Percentiles rank a stretch among this genome's conserved stretches.
Conservation (phyloP, 2,329 filamentous ascomycete species). For the Neopestalotiopsis sp. region DNA sequence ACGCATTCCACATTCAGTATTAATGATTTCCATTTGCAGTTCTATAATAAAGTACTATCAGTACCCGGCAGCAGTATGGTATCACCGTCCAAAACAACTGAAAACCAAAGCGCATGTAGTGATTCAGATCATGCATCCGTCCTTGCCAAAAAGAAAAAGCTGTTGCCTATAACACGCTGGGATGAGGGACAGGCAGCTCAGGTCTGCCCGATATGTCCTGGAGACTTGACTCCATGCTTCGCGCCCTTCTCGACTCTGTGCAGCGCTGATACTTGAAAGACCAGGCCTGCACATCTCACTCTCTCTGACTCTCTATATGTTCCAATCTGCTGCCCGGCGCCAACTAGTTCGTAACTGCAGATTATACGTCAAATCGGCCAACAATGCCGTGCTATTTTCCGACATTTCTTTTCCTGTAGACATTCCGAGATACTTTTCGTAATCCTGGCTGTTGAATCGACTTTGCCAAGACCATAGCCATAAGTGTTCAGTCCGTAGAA, state of each 20-base stretch:
- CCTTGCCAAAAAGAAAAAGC: background rate
- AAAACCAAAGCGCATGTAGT: slow-evolving; percentile 9
- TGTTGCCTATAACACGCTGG: background rate
- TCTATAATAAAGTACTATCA: slow-evolving; percentile 9
- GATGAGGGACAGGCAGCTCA: background rate
- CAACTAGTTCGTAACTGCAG: background rate
- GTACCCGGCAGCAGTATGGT: slow-evolving; percentile 12
- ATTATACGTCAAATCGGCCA: background rate
- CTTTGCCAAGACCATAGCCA: background rate
- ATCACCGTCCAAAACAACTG: slow-evolving; percentile 7
- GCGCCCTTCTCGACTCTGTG: background rate
- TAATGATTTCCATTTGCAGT: slow-evolving; percentile 5
- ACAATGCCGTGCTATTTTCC: background rate
- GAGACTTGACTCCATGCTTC: background rate
- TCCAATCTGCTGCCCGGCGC: background rate
- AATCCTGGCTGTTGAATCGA: background rate
- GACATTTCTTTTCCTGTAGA: background rate
- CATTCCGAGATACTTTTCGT: background rate
- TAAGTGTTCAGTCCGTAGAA: background rate
- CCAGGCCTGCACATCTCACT: background rate
- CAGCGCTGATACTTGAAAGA: background rate
- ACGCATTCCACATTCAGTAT: background rate
- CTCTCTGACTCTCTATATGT: background rate
- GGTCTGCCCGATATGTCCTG: background rate
- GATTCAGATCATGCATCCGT: slow-evolving; percentile 2